Conservation (phyloP, 2,329 filamentous ascomycete species). For the Beauveria varroae region DNA sequence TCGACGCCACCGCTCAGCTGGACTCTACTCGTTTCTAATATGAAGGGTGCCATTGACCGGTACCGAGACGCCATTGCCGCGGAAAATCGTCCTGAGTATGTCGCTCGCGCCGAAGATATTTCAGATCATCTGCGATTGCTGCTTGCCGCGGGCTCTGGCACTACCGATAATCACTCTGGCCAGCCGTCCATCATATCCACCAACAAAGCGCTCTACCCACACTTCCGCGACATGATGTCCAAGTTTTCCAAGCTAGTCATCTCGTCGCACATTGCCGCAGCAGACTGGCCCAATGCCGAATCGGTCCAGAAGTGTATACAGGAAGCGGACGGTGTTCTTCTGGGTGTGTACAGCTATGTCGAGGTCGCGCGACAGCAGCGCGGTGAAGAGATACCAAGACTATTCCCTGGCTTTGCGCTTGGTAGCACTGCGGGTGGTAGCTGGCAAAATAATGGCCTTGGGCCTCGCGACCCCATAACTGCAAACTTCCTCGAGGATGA, state of each 20-base stretch:
- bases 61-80: conserved; percentile 86
- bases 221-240: conserved; percentile 99
- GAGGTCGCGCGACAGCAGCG: conserved; percentile 90
- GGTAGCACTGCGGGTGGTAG: conserved; percentile 77
- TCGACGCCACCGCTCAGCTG: conserved; percentile 74
- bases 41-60: conserved; percentile 81
- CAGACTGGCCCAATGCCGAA: conserved; percentile 91
- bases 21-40: conserved; percentile 84
- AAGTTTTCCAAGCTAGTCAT: conserved; percentile 98
- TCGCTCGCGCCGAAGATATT: conserved; percentile 91
- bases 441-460: conserved; percentile 70
- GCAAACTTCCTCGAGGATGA: conserved; percentile 84
- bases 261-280: conserved; percentile 93
- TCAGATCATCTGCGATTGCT: conserved; percentile 91
- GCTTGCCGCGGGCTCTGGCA: conserved; percentile 91
- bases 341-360: conserved; percentile 92
- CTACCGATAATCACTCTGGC: conserved; percentile 96
- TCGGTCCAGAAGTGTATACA: conserved; percentile 92
- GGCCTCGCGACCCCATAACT: conserved; percentile 61
- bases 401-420: conserved; percentile 88
- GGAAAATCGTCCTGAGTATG: conserved; percentile 80
- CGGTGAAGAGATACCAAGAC: conserved; percentile 85
- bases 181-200: conserved; percentile 99
- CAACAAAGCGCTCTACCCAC: conserved; percentile 93
- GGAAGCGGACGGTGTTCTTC: conserved; percentile 92